A percentile compares a stretch with the other conserved stretches of the same genome.
These are phyloP conservation scores for Tillandsia fasciculata DNA, from an alignment of 176 grass and related monocot species.

Conservation along the genomic window DNA sequence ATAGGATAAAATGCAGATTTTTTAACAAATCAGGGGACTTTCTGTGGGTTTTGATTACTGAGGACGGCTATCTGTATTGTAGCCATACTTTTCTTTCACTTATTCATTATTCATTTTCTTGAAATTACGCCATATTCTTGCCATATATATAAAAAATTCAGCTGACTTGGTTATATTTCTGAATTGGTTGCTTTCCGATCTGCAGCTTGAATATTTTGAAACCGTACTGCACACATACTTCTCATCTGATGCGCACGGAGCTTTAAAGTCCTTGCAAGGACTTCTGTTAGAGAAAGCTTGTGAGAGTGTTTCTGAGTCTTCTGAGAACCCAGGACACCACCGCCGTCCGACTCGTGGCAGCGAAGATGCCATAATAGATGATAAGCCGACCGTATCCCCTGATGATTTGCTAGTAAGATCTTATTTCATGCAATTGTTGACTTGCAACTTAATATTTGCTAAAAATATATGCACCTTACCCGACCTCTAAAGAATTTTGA, in stretches of 20 bases:
- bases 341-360: conserved; percentile 79
- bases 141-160: not conserved
- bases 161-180: not conserved
- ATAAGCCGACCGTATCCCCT: conserved; percentile 70
- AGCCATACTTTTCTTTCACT: no score
- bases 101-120: not conserved
- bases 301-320: conserved; percentile 57
- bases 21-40: no score
- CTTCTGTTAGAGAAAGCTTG: conserved; percentile 91
- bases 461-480: no score
- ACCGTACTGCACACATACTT: conserved; percentile 62
- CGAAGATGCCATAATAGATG: conserved; percentile 82
- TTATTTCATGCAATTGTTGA: not conserved
- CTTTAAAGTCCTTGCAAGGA: conserved; percentile 82
- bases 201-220: conserved; percentile 96
- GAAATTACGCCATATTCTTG: not conserved
- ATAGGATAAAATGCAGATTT: no score
- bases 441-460: no score
- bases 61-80: no score
- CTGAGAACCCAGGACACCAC: conserved; percentile 74
- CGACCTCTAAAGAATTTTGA: no score
- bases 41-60: no score
- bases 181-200: not conserved
- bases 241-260: conserved; percentile 67
- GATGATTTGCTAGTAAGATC: conserved; percentile 96